Evolutionary conservation across 352 stramenopile genomes (phyloP).

Genomic region (Phytophthora pini): DNA sequence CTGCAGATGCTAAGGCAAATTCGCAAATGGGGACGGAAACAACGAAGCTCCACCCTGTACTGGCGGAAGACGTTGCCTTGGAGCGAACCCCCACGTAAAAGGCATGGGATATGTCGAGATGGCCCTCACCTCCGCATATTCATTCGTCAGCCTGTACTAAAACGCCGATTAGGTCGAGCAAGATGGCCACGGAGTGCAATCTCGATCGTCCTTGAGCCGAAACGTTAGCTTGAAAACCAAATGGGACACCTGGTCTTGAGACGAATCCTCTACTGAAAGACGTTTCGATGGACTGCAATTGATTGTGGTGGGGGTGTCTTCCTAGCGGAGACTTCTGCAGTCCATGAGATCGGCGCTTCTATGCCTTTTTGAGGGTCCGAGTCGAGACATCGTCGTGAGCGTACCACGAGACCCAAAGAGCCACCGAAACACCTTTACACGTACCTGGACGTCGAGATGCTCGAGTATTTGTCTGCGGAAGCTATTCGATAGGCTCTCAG

Average conservation of each 20-base stretch:
- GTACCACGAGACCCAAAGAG: neutral
- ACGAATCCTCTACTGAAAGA: constrained; percentile 5
- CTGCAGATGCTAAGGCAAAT: constrained; percentile 22
- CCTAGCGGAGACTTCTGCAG: constrained; percentile 16
- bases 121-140: constrained; percentile 11
- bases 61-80: neutral
- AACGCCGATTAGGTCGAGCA: constrained; percentile 11
- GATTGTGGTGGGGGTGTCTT: neutral
- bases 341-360: constrained; percentile 28
- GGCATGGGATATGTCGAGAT: constrained; percentile 34
- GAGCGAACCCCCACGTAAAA: constrained; percentile 13
- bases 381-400: constrained; percentile 12
- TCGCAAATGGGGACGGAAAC: constrained; percentile 22
- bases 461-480: neutral
- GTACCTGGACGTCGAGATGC: neutral
- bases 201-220: constrained; percentile 13
- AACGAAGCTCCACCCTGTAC: constrained; percentile 3
- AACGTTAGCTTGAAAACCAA: constrained; percentile 20
- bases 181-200: constrained; percentile 11
- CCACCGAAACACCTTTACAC: constrained; percentile 12
- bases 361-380: constrained; percentile 10
- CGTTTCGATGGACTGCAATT: neutral
- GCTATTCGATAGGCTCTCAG: neutral
- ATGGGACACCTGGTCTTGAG: constrained; percentile 3
- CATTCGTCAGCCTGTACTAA: neutral